Base-by-base conservation (phyloP, 2,329 filamentous ascomycete genomes). In the Clathrospora elynae region DNA sequence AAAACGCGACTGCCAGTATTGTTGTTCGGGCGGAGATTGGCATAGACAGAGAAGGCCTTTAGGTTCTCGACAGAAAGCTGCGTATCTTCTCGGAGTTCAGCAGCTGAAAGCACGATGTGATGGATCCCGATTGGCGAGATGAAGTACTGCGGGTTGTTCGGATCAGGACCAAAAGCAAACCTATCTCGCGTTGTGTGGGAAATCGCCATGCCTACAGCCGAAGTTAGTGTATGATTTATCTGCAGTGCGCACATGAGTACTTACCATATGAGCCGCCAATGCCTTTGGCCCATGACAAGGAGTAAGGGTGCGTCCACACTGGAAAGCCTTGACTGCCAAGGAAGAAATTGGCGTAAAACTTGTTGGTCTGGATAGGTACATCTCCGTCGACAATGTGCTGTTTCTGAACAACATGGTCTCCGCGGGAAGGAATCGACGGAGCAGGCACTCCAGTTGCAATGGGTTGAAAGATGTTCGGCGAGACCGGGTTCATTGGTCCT, bases 41-140 rank as follows among this genome's bases (percentile, higher is more conserved):
- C 83, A 55, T 88, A 83, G 2, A 76, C 79, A 0, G 81, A 84
- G 62, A 84, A 83, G 5, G 75, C 78, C 42, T 75, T 70, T 4
- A 79, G 64, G 2, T 74, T 70, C 45, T 82, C 77, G 0, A 77
- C 75, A 1, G 73, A 78, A 14, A 85, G 66, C 8, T 75, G 68
- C 0, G 88, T 90, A 12, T 73, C 76, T 2, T 71, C 63, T 1
- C 78, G 80, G 6, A 99, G 78, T 61, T 96, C 90, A 7, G 75
- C 73, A 3, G 91, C 91, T 1, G 90, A 95, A 10, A 97, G 73
- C 25, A 90, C 81, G 24, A 97, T 69, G 3, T 89, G 89, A 60
- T 95, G 86, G 12, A 96, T 86, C 0, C 89, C 88, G 37, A 93
- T 75, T 0, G 93, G 92, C 56, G 88, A 92, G 61, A 89, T 80